Evolutionary conservation across 768 basidiomycete species (phyloP).

Genomic region (Rhodotorula taiwanensis): DNA sequence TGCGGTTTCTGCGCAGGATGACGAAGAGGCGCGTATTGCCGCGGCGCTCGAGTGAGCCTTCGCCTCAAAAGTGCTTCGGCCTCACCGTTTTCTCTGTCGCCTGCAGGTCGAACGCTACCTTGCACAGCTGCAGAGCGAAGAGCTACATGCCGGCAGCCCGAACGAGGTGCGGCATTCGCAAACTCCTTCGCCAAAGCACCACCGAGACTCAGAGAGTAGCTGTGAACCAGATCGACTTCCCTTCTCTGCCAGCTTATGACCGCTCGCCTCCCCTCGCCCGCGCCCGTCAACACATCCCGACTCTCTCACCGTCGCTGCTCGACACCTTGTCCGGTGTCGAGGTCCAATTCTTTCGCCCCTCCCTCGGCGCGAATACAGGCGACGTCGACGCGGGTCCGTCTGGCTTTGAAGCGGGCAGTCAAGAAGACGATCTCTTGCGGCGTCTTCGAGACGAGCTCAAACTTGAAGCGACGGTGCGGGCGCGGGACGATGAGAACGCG

Average conservation of each 20-base stretch:
- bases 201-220: background rate
- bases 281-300: background rate
- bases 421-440: constrained; percentile 2
- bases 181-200: too few relatives aligned
- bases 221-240: background rate
- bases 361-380: background rate
- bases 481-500: background rate
- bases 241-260: background rate
- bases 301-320: background rate
- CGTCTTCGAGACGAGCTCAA: background rate
- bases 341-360: constrained; percentile 11
- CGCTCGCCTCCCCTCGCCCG: background rate
- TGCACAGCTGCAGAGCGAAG: too few relatives aligned
- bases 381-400: background rate
- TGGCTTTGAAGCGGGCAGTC: background rate
- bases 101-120: too few relatives aligned
- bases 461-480: background rate
- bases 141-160: background rate
- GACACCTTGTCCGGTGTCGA: constrained; percentile 16
- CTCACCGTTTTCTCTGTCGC: too few relatives aligned
- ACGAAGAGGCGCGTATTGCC: too few relatives aligned
- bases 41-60: too few relatives aligned
- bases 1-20: too few relatives aligned
- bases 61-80: too few relatives aligned
- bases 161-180: background rate